Conservation (phyloP, 441 rosid genomes). For the Pelargonium cotyledonis region DNA sequence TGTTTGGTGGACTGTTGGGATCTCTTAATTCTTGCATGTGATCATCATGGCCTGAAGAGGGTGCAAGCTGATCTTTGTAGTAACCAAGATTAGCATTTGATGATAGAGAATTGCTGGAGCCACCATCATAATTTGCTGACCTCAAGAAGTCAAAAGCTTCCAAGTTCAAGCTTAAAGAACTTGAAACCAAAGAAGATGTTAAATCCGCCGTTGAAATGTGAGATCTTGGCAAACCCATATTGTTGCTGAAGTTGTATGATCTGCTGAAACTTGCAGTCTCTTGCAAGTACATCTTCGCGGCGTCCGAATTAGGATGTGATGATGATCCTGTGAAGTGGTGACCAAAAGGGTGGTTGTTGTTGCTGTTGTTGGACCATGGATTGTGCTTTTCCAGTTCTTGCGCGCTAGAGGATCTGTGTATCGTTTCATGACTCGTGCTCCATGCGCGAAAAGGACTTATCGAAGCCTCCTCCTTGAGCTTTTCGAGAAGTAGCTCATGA, state of each 20-base stretch:
- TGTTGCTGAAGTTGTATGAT: constrained; percentile 19
- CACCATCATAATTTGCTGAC: constrained; percentile 13
- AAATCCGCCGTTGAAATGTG: constrained; percentile 18
- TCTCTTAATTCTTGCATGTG: constrained; percentile 12
- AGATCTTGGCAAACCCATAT: constrained; percentile 11
- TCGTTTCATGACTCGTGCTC: constrained; percentile 14
- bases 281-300: not conserved
- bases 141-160: constrained; percentile 23
- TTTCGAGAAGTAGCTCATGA: constrained; percentile 16
- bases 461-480: constrained; percentile 20
- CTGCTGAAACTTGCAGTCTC: constrained; percentile 4
- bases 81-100: constrained; percentile 12
- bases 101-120: constrained; percentile 18
- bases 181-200: constrained; percentile 22
- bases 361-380: constrained; percentile 2
- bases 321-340: constrained; percentile 6
- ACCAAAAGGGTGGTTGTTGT: constrained; percentile 1
- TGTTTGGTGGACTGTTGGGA: constrained; percentile 17
- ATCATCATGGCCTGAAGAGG: constrained; percentile 7
- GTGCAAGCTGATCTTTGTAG: constrained; percentile 2
- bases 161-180: constrained; percentile 23
- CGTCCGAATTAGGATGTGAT: too few species aligned
- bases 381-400: not conserved
- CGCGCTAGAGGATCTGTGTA: not conserved
- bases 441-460: constrained; percentile 20